phyloP scores from a whole-genome alignment of 1,284 basidiomycete species.

The Puccinia polysora region DNA sequence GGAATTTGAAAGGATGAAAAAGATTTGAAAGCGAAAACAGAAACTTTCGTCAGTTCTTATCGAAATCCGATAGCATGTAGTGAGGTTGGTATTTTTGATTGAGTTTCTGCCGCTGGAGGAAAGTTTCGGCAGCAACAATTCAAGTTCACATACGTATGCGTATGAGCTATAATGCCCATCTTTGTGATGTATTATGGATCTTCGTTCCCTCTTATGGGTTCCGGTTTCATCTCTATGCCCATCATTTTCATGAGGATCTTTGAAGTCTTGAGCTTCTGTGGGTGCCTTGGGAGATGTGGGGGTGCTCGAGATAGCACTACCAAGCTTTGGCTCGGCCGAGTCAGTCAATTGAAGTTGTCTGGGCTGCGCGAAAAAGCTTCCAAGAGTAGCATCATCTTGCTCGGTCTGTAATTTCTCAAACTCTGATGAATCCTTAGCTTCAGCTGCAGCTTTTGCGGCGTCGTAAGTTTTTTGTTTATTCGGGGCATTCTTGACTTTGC shows the following conservation, averaged over 20 bases:
- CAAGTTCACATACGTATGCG: constrained; percentile 16
- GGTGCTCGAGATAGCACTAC: no score
- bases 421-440: neutral
- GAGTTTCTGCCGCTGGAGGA: neutral
- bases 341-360: no score
- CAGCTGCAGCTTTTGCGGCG: constrained; percentile 7
- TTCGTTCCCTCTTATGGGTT: constrained; percentile 8
- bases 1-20: neutral
- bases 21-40: neutral
- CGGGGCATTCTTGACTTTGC: neutral
- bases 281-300: neutral
- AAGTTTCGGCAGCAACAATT: neutral
- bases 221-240: neutral
- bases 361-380: neutral
- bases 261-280: neutral
- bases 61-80: neutral
- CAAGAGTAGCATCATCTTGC: constrained; percentile 8
- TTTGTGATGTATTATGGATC: constrained; percentile 12
- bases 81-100: neutral
- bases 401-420: constrained; percentile 18
- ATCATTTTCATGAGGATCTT: neutral
- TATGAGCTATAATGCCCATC: constrained; percentile 14
- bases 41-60: neutral
- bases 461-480: constrained; percentile 6
- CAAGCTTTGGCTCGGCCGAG: no score